Evolutionary conservation across 1,284 basidiomycete species (phyloP).

Genomic region (Fomes fomentarius): DNA sequence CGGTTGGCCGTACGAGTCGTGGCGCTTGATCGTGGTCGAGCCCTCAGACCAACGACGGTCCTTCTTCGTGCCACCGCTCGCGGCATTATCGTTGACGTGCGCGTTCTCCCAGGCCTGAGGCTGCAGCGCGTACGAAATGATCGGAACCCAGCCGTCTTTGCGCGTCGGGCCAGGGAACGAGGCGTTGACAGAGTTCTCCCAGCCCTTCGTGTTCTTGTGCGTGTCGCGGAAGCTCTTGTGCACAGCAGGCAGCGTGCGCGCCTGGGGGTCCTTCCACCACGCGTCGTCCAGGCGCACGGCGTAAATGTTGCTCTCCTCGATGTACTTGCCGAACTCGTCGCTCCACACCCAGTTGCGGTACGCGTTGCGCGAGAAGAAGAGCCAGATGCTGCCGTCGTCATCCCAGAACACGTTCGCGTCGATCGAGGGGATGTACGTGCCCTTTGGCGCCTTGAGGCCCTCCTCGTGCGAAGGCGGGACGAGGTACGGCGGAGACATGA

Average conservation of each 20-base stretch:
- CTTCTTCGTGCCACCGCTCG: slow-evolving; percentile 10
- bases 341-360: slow-evolving; percentile 16
- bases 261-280: slow-evolving; percentile 13
- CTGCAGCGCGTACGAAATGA: slow-evolving; percentile 11
- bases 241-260: slow-evolving; percentile 9
- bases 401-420: slow-evolving; percentile 15
- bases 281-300: slow-evolving; percentile 8
- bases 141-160: slow-evolving; percentile 14
- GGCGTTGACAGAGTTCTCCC: slow-evolving; percentile 4
- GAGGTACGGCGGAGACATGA: slow-evolving; percentile 10
- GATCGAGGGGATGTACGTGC: slow-evolving; percentile 13
- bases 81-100: slow-evolving; percentile 11
- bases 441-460: neutral
- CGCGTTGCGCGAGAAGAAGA: slow-evolving; percentile 16
- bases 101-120: slow-evolving; percentile 15
- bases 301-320: slow-evolving; percentile 17
- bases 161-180: slow-evolving; percentile 10
- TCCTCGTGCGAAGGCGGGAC: slow-evolving; percentile 5
- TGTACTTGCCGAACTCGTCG: slow-evolving; percentile 12
- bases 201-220: slow-evolving; percentile 2
- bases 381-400: slow-evolving; percentile 14
- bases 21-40: slow-evolving; percentile 8
- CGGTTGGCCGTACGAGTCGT: slow-evolving; percentile 4
- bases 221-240: slow-evolving; percentile 8
- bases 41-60: slow-evolving; percentile 14